Base-by-base conservation (phyloP, 305 asterid species). In the Solanum hybrid region DNA sequence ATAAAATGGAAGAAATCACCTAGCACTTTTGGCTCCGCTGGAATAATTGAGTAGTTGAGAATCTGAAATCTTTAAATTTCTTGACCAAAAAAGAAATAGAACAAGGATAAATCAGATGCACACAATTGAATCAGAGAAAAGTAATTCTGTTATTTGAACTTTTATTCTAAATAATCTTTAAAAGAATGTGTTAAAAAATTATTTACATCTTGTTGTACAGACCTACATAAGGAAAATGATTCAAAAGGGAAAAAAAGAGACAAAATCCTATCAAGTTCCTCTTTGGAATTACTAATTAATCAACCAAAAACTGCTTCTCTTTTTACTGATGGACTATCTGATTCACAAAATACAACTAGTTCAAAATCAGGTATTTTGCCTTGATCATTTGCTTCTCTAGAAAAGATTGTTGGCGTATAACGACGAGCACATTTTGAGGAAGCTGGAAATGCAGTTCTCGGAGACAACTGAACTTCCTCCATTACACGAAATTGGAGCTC, bases 401-500 rank as follows among this genome's bases (percentile, higher is more conserved):
- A 84, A 45, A 45, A 45, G 2, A 77, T 32, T 13, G 76, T 51
- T 9, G 86, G 40, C 0, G 89, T 78, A 19, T 19, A 27, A 24
- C 64, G 45, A 51, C 91, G 89, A 26, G 45, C 29, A 40, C 88
- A 85, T 92, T 88, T 90, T 2, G 90, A 73, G 3, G 96, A 93
- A 81, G 95, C 88, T 15, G 91, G 90, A 75, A 14, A 64, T 10
- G 87, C 82, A 42, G 91, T 82, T 82, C 91, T 94, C 8, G 99
- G 98, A 37, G 98, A 95, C 93, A 96, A 90, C 84, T 95, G 86
- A 8, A 93, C 95, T 26, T 95, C 96, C 93, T 97, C 98, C 6
- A 97, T 85, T 2, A 93, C 98, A 2, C 96, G 93, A 45, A 89
- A 78, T 32, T 96, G 99, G 84, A 97, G 99, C 95, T 96, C 98